Conservation (phyloP, 179 eudicot genomes). For the Beta lomatogona region DNA sequence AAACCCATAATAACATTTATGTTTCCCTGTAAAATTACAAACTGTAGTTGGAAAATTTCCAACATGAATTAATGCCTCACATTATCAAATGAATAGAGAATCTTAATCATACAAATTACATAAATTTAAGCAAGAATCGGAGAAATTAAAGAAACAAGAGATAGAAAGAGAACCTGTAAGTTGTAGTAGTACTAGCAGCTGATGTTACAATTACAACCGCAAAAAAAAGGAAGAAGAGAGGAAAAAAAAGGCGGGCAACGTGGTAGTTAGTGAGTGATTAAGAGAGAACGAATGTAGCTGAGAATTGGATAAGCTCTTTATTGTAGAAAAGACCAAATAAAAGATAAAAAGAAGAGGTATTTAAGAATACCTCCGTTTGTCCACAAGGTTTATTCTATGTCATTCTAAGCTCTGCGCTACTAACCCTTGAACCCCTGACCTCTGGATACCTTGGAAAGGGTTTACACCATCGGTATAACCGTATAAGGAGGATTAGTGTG, state of each 20-base stretch:
- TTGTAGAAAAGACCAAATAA: background rate
- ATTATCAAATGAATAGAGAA: no score
- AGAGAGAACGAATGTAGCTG: conserved; percentile 7
- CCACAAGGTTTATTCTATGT: no score
- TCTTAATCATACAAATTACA: background rate
- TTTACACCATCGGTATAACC: conserved; percentile 3
- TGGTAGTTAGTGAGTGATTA: conserved; percentile 20
- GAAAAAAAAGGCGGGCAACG: conserved; percentile 34
- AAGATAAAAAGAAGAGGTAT: background rate
- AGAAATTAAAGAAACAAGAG: background rate
- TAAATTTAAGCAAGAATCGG: no score
- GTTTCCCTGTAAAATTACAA: background rate
- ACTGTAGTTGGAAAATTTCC: no score
- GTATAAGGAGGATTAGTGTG: background rate
- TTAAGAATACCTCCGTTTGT: no score
- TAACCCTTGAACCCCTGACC: background rate
- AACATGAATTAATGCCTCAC: no score
- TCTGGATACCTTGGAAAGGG: background rate
- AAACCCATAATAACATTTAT: background rate
- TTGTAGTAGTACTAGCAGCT: background rate
- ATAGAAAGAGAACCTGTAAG: conserved; percentile 20
- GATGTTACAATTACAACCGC: background rate
- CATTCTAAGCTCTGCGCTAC: background rate
- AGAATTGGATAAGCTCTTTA: conserved; percentile 25
- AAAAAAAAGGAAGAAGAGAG: background rate